Evolutionary conservation across 805 yeast genomes (phyloP).

Genomic region (Geotrichum ghanense): DNA sequence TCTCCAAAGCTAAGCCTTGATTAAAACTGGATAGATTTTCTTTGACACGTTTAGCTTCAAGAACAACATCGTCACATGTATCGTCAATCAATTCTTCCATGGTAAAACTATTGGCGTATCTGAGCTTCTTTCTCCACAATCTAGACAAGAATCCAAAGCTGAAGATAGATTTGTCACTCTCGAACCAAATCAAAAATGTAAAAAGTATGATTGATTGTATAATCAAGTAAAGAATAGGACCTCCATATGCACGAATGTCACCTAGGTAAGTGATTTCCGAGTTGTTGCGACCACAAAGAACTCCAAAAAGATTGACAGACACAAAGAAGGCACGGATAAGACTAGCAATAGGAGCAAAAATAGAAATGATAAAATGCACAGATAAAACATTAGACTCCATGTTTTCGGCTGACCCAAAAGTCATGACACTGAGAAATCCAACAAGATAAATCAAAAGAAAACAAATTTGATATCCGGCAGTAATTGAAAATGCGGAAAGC

Average conservation of each 20-base stretch:
- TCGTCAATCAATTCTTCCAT: constrained; percentile 6
- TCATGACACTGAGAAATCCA: constrained; percentile 20
- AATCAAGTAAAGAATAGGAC: constrained; percentile 24
- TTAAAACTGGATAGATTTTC: constrained; percentile 10
- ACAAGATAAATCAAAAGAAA: constrained; percentile 23
- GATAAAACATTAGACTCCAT: constrained; percentile 16
- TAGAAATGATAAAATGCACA: constrained; percentile 22
- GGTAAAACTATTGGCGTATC: too few species aligned
- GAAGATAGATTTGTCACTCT: too few species aligned
- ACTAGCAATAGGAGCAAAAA: constrained; percentile 21
- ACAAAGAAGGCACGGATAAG: constrained; percentile 23
- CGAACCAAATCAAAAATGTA: constrained; percentile 23
- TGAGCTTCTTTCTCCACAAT: too few species aligned
- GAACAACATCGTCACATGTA: constrained; percentile 16
- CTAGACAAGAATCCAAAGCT: too few species aligned
- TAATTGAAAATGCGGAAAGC: constrained; percentile 29
- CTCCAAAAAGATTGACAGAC: constrained; percentile 24
- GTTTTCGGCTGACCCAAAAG: constrained; percentile 21
- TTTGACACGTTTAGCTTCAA: constrained; percentile 19
- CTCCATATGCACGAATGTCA: constrained; percentile 24
- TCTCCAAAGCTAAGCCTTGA: constrained; percentile 21
- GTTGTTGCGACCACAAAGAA: constrained; percentile 18
- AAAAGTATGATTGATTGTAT: constrained; percentile 18
- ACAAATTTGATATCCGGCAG: constrained; percentile 25
- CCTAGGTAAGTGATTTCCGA: constrained; percentile 16